These are phyloP conservation scores for Nannizzia gypsea DNA, from an alignment of 2,329 filamentous ascomycete species.

Conservation along the genomic window DNA sequence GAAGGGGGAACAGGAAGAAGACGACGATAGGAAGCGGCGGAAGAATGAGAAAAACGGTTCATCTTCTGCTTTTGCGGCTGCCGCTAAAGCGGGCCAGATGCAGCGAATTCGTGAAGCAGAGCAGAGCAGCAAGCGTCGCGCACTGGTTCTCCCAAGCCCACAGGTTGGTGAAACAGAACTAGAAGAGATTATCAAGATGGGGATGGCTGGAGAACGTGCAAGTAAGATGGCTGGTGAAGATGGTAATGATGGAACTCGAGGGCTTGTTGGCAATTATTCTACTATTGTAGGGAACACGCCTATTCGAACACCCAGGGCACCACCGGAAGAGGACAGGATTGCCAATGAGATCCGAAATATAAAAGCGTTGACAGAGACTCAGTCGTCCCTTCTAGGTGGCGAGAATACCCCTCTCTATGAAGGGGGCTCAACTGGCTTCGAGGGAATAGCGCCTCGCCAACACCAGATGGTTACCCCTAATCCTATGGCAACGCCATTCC, in stretches of 20 bases:
- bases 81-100: conserved; percentile 84
- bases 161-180: conserved; percentile 88
- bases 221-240: conserved; percentile 61
- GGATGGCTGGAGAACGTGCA: conserved; percentile 80
- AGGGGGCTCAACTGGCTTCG: conserved; percentile 77
- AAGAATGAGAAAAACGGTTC: conserved; percentile 77
- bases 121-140: conserved; percentile 82
- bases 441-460: conserved; percentile 67
- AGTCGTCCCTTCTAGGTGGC: conserved; percentile 83
- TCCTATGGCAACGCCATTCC: conserved; percentile 80
- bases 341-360: conserved; percentile 96
- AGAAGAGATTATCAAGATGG: conserved; percentile 98
- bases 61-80: conserved; percentile 71
- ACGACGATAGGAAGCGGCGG: conserved; percentile 64
- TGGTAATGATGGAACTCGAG: conserved; percentile 74
- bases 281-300: conserved; percentile 70
- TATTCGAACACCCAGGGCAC: conserved; percentile 81
- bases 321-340: conserved; percentile 86
- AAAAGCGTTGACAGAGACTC: conserved; percentile 77
- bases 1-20: conserved; percentile 82
- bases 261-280: conserved; percentile 77
- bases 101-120: conserved; percentile 93
- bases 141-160: conserved; percentile 71
- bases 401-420: conserved; percentile 86
- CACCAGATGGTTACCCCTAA: conserved; percentile 85